Base-by-base conservation (phyloP, 2,329 filamentous ascomycete genomes). In the Zelopaecilomyces penicillatus region DNA sequence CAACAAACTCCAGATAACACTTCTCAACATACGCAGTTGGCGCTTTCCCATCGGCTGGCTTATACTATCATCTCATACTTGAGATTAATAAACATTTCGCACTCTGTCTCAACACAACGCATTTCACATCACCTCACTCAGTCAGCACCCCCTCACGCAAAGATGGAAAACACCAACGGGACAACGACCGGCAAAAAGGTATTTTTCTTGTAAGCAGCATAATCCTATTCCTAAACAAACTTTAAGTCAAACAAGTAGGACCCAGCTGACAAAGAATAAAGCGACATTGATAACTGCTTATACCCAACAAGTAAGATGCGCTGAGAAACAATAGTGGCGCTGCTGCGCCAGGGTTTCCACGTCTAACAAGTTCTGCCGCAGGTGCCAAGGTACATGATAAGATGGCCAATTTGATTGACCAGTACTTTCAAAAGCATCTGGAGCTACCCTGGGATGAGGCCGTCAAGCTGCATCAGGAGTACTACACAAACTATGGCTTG, bases 401-500 rank as follows among this genome's bases (percentile, higher is more conserved):
- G 59, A 97, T 98, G 93, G 82, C 82, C 31, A 74, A 81, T 43
- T 73, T 96, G 50, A 98, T 97, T 59, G 73, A 78, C 56, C 58
- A 71, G 48, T 79, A 78, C 61, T 81, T 80, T 54, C 63, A 70
- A 41, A 73, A 72, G 43, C 88, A 96, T 62, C 78, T 97, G 4
- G 77, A 81, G 26, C 70, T 97, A 3, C 74, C 78, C 2, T 72
- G 74, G 54, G 75, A 87, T 44, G 91, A 97, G 47, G 93, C 93
- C n/a, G 80, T 80, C 48, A 77, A 83, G 56, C 78, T 98, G 28
- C 93, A 97, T 65, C 75, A 81, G 63, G 86, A 90, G 56, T 98
- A 98, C 71, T 98, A 97, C 70, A 84, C 82, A 58, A 89, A 87
- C 63, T 98, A 98, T 62, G 93, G 94, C 30, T 79, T 98, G n/a